Percentiles rank a stretch among this genome's conserved stretches.
Conservation (phyloP, 495 filamentous ascomycete species). For the Annulohypoxylon bovei region DNA sequence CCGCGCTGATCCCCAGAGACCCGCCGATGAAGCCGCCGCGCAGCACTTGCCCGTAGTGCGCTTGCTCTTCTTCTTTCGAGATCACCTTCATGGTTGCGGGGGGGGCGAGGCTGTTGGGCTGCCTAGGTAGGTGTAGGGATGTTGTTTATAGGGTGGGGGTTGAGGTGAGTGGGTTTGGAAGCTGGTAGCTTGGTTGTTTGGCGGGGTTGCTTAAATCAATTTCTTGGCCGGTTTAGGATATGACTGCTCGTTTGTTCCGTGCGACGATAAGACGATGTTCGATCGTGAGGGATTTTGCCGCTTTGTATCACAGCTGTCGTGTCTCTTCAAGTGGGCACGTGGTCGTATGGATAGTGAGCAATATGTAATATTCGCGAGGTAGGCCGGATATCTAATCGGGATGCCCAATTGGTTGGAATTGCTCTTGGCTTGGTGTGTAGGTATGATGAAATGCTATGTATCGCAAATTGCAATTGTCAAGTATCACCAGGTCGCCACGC, state of each 20-base stretch:
- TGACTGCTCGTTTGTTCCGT: neutral
- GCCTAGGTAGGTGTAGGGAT: neutral
- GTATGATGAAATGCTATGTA: constrained; percentile 8
- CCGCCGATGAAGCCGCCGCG: constrained; percentile 81
- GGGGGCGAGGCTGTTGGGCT: neutral
- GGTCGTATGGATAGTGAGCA: constrained; percentile 3
- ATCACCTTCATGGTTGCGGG: constrained; percentile 84
- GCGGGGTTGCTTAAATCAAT: neutral
- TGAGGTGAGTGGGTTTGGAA: neutral
- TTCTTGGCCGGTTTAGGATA: neutral
- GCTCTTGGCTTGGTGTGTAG: neutral
- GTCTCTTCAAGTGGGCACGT: constrained; percentile 12
- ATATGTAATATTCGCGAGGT: neutral
- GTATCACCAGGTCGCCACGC: constrained; percentile 18
- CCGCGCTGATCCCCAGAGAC: constrained; percentile 69
- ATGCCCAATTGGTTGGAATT: constrained; percentile 1
- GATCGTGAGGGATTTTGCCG: constrained; percentile 5
- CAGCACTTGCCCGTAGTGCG: constrained; percentile 71
- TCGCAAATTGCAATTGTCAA: constrained; percentile 12
- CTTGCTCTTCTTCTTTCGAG: constrained; percentile 88
- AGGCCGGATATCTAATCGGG: constrained; percentile 3
- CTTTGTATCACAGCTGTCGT: neutral
- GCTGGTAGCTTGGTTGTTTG: neutral
- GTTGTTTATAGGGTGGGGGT: neutral
- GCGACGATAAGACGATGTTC: neutral